These are phyloP conservation scores for Metarhizium rileyi DNA, from an alignment of 2,329 filamentous ascomycete species.

Conservation along the genomic window DNA sequence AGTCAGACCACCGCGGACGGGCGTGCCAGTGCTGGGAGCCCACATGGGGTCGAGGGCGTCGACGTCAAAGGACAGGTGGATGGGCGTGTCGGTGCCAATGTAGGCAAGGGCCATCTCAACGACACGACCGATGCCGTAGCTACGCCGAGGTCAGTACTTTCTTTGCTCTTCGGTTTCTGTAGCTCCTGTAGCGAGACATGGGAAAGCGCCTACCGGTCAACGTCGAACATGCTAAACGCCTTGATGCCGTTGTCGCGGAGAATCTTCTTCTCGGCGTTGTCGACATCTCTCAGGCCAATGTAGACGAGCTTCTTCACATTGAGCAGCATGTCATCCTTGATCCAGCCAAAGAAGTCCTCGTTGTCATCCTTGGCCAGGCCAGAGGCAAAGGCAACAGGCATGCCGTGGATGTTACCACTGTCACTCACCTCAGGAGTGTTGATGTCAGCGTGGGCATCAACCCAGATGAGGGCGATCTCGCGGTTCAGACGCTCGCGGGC, in stretches of 20 bases:
- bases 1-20: slow-evolving; percentile 86
- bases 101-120: slow-evolving; percentile 98
- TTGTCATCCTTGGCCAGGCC: slow-evolving; percentile 69
- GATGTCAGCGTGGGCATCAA: slow-evolving; percentile 96
- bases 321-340: slow-evolving; percentile 59
- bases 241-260: slow-evolving; percentile 82
- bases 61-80: slow-evolving; percentile 95
- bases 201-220: slow-evolving; percentile 66
- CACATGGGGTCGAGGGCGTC: slow-evolving; percentile 93
- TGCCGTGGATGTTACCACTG: slow-evolving; percentile 93
- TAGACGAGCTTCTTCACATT: slow-evolving; percentile 86
- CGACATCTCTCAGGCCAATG: slow-evolving; percentile 89
- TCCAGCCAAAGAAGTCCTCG: slow-evolving; percentile 82
- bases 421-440: slow-evolving; percentile 87
- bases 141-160: slow-evolving; percentile 21
- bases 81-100: slow-evolving; percentile 88
- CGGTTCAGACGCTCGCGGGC: slow-evolving; percentile 70
- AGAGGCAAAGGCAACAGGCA: slow-evolving; percentile 89
- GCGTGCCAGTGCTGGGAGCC: slow-evolving; percentile 92
- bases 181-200: no score
- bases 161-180: no score
- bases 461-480: slow-evolving; percentile 95
- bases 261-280: slow-evolving; percentile 87
- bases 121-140: slow-evolving; percentile 86
- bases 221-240: slow-evolving; percentile 97